Evolutionary conservation across 2,329 filamentous ascomycete species (phyloP), one percentile per base, ranked within the genome.

Genomic region (Chaetomiaceae sp.): DNA sequence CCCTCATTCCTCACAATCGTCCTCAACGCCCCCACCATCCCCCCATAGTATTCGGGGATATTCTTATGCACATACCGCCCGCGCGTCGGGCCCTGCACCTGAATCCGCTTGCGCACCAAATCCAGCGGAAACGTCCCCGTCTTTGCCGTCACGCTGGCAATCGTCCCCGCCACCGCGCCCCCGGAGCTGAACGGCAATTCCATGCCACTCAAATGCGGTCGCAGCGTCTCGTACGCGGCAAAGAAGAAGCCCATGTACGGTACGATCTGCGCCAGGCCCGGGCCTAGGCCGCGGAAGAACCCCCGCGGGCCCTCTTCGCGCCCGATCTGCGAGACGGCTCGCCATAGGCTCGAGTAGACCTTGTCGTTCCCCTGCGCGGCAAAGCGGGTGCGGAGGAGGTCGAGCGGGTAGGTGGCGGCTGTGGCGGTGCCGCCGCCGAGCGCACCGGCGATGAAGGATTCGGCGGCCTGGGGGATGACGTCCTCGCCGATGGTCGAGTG

Each of bases 171-270:
- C 1, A 85, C 79, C 0, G 92, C 94, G 69, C 97, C 90, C 1
- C 87, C 87, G 14, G 85, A 85, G 18, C 90, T 89, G 67, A 86
- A 85, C 0, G 85, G 85, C 60, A 88, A 67, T 9, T 79, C 68
- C 16, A 84, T 62, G 5, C 66, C 65, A 6, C 75, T 74, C 41
- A 92, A 69, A 0, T 78, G 80, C 6, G 81, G 67, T 5, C 88
- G 78, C 46, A 95, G 73, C 9, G 79, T 76, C 70, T 99, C 94
- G 72, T 97, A 99, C 36, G 84, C 80, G 30, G 88, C 81, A 71
- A 99, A 99, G 74, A 99, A 97, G 2, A 96, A 77, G 13, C 94
- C 94, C 94, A 99, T 99, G 68, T 92, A 95, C 2, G 94, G 94
- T 9, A 96, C 82, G 44, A 97, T 94, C 73, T 96, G 91, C 23